Base-by-base conservation (phyloP, 169 alveolate genomes). In the Eimeria acervulina region DNA sequence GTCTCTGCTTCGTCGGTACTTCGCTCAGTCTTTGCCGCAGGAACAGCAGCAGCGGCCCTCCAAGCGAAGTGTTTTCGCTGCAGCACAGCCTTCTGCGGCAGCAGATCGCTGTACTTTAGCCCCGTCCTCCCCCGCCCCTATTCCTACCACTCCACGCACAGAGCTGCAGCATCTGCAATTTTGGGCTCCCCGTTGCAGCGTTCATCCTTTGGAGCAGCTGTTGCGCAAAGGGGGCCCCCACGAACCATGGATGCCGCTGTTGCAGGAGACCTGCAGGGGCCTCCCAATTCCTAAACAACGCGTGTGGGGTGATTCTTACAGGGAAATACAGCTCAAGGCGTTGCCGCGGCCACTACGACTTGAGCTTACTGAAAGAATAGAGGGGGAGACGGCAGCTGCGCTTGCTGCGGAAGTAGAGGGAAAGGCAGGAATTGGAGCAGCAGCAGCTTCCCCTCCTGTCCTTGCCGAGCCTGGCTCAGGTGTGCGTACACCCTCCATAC, bases 221-320 rank as follows among this genome's bases (percentile, higher is more conserved):
- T 42, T 80, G 66, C 55, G 42, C 6, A 52, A n/a, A 0, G 66
- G 26, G 42, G 68, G 42, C 55, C 61, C 38, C n/a, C 90, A 40
- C 26, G 42, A 28, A 2, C 66, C 66, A 40, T 80, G 90, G 90
- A 4, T 40, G 28, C 66, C 38, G 5, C 36, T 80, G 90, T 42
- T 80, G 90, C 33, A 52, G 66, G 90, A 42, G 23, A 80, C 70
- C 68, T 80, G 90, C 90, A 52, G 68, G 55, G 90, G 90, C 42
- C 90, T 80, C 68, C 90, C 90, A 4, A 13, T 80, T 15, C 90
- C 90, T 42, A 44, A 21, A 23, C 70, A 40, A 52, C 47, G 90
- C 42, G 63, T 47, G 23, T 80, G 90, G 90, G 90, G 90, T 3
- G 90, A 70, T 10, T 40, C 47, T 7, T 80, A 80, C 90, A 80